A percentile compares a stretch with the other conserved stretches of the same genome.
Evolutionary conservation across 768 basidiomycete genomes (phyloP).

Genomic region (Saitozyma podzolica): DNA sequence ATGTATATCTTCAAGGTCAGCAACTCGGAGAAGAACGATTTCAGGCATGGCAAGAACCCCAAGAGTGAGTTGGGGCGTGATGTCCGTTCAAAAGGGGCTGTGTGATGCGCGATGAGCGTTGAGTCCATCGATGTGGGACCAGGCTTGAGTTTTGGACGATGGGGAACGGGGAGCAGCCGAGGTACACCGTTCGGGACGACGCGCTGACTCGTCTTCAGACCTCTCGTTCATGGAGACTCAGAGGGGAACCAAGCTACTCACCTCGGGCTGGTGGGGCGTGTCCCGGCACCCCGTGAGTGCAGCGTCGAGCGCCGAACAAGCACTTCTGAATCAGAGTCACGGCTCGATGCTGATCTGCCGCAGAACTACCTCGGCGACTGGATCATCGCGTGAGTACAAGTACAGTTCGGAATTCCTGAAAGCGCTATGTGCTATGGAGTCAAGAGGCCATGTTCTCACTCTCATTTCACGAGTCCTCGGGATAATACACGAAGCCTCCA

Average conservation of each 20-base stretch:
- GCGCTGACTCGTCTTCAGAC: constrained; percentile 56
- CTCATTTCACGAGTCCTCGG: too few relatives aligned
- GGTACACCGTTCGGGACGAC: background rate
- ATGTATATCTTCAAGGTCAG: constrained; percentile 87
- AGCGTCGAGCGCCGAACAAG: too few relatives aligned
- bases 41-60: constrained; percentile 87
- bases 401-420: background rate
- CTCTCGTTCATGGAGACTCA: constrained; percentile 75
- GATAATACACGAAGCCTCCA: too few relatives aligned
- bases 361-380: constrained; percentile 54
- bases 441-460: background rate
- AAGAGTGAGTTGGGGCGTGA: constrained; percentile 69
- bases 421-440: background rate
- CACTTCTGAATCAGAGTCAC: too few relatives aligned
- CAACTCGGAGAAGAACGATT: constrained; percentile 94
- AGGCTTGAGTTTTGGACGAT: too few relatives aligned
- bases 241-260: constrained; percentile 84
- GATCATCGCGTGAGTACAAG: constrained; percentile 52
- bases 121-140: too few relatives aligned
- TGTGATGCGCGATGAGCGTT: too few relatives aligned
- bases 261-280: constrained; percentile 95
- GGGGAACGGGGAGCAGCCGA: too few relatives aligned
- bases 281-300: constrained; percentile 72
- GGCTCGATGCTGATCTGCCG: too few relatives aligned
- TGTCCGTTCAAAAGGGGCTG: too few relatives aligned